Percentiles rank a stretch among this genome's conserved stretches.
Conservation (phyloP, 2,329 filamentous ascomycete species). For the Cladophialophora carrionii region DNA sequence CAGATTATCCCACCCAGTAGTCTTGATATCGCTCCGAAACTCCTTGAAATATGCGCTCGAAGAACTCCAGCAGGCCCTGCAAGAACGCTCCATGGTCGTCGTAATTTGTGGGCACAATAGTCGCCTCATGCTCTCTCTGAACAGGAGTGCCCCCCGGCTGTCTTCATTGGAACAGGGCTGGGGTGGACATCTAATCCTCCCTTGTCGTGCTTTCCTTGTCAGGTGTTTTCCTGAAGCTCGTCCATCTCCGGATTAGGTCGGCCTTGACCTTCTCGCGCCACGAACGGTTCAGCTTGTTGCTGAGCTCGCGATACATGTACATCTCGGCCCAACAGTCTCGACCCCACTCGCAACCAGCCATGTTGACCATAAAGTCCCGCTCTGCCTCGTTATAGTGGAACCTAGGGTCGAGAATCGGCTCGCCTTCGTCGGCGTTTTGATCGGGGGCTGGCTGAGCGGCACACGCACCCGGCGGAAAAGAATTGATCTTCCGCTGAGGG, state of each 20-base stretch:
- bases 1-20: constrained; percentile 7
- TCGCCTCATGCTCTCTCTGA: background rate
- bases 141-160: background rate
- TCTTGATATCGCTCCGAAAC: constrained; percentile 5
- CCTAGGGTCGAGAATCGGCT: constrained; percentile 58
- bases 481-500: constrained; percentile 89
- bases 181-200: background rate
- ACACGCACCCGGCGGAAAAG: constrained; percentile 89
- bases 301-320: constrained; percentile 90
- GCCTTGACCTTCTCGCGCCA: constrained; percentile 69
- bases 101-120: background rate
- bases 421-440: constrained; percentile 20
- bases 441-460: constrained; percentile 45
- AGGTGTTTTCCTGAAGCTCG: constrained; percentile 5
- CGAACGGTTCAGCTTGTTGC: constrained; percentile 83
- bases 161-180: constrained; percentile 1
- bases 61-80: background rate
- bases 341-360: constrained; percentile 97
- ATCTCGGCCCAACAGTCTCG: constrained; percentile 98
- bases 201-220: background rate
- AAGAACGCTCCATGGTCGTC: background rate
- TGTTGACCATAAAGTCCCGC: constrained; percentile 93
- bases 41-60: background rate
- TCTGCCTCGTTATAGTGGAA: constrained; percentile 87
- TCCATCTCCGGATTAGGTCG: constrained; percentile 30